Percentiles rank a stretch among this genome's conserved stretches.
phyloP scores from a whole-genome alignment of 129 eudicot genomes.

The Flaveria trinervia region DNA sequence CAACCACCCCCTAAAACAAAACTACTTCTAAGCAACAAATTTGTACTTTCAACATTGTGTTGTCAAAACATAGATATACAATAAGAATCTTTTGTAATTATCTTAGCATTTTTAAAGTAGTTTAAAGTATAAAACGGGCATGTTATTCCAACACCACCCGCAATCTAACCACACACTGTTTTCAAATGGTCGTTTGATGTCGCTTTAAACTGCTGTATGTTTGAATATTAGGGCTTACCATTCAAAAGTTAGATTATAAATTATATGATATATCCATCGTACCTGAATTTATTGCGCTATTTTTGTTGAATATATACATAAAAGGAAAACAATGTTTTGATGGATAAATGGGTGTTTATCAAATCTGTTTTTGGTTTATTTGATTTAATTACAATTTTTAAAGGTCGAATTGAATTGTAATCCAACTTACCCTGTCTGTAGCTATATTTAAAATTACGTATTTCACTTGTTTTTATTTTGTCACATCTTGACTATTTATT shows the following conservation, averaged over 20 bases:
- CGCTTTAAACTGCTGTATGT: too few relatives aligned
- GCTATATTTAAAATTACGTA: background rate
- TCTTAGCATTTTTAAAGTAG: background rate
- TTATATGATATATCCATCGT: background rate
- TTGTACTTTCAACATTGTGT: constrained; percentile 40
- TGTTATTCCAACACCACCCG: too few relatives aligned
- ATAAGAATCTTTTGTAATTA: constrained; percentile 29
- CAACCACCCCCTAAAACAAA: background rate
- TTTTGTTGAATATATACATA: background rate
- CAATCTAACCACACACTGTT: too few relatives aligned
- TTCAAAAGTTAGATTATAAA: background rate
- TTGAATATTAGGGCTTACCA: background rate
- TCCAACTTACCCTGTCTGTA: background rate
- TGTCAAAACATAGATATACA: constrained; percentile 31
- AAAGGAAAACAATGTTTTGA: background rate
- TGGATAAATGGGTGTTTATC: background rate
- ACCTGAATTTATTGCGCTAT: background rate
- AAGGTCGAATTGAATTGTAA: background rate
- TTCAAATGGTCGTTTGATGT: too few relatives aligned
- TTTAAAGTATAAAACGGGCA: background rate
- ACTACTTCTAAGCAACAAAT: constrained; percentile 8
- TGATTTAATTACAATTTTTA: too few relatives aligned
- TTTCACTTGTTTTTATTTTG: background rate
- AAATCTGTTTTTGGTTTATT: background rate
- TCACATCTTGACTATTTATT: background rate